Evolutionary conservation across 2,329 filamentous ascomycete genomes (phyloP), one percentile per base, ranked within the genome.

Genomic region (Colletotrichum viniferum): DNA sequence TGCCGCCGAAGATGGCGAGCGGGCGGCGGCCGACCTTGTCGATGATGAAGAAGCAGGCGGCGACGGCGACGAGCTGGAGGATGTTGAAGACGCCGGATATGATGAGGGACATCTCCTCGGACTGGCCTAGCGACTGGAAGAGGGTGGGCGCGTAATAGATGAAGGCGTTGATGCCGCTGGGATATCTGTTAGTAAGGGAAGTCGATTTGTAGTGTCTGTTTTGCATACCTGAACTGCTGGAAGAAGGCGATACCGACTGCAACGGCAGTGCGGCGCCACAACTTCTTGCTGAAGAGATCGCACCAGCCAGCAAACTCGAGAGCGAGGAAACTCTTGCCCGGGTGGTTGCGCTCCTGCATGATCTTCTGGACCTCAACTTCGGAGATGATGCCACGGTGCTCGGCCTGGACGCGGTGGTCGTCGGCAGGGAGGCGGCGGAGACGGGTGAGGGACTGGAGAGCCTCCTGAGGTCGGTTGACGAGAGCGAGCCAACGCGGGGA

Each of bases 321-420:
- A 73, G 84, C 86, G 61, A 86, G 70, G 7, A 80, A 80, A 24
- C 48, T 79, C 58, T 48, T 83, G 78, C 73, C 85, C 77, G 80
- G 83, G 75, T 80, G 87, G 56, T 85, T 83, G 64, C 83, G 83
- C 68, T 84, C 81, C 32, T 80, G 77, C 55, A 84, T 83, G 36
- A 86, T 81, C 60, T 86, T 79, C 60, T 88, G 85, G 73, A 90
- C 86, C 8, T 84, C 80, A 3, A 87, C 86, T 72, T 90, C 88
- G 1, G 86, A 84, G 1, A 87, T 81, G 68, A 90, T 90, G 10
- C 87, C 88, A 60, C 84, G 83, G 84, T 84, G 88, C 76, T 90
- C 88, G 34, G 84, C 79, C 21, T 86, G 82, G 0, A 91, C 84
- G 21, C 87, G 82, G 4, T 79, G 71, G 61, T 90, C 87, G 1